Percentiles rank a stretch among this genome's conserved stretches.
These are phyloP conservation scores for Mariannaea elegans DNA, from an alignment of 2,329 filamentous ascomycete genomes.

Conservation along the genomic window DNA sequence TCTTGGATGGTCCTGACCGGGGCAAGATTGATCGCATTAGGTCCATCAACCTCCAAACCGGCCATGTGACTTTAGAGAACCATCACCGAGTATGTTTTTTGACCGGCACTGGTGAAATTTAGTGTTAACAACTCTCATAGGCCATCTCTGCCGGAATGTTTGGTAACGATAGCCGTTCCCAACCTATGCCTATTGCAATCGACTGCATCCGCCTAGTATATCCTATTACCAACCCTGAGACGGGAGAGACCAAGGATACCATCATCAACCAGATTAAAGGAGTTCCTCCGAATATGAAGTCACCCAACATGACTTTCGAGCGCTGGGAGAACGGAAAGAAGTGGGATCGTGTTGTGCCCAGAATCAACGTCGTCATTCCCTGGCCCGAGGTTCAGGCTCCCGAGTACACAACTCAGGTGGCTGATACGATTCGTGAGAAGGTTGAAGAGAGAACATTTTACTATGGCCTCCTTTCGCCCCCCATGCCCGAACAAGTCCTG, in stretches of 20 bases:
- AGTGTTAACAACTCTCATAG: constrained; percentile 28
- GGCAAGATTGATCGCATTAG: constrained; percentile 83
- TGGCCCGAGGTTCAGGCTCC: constrained; percentile 71
- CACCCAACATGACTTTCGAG: constrained; percentile 52
- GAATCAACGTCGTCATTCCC: constrained; percentile 76
- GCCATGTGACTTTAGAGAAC: constrained; percentile 68
- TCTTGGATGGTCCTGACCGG: constrained; percentile 80
- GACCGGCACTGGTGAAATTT: background rate
- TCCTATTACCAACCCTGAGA: constrained; percentile 72
- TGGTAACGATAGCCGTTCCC: constrained; percentile 41
- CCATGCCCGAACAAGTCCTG: constrained; percentile 81
- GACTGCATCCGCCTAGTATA: constrained; percentile 83
- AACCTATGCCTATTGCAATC: constrained; percentile 66
- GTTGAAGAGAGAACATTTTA: constrained; percentile 80
- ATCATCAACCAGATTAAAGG: constrained; percentile 77
- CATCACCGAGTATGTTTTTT: constrained; percentile 68
- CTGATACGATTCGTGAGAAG: constrained; percentile 79
- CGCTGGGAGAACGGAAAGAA: constrained; percentile 53
- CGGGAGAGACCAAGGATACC: constrained; percentile 74
- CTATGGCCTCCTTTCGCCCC: constrained; percentile 79
- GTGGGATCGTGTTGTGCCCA: constrained; percentile 70
- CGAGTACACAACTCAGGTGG: constrained; percentile 61
- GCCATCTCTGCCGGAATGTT: constrained; percentile 44
- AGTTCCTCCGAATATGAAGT: constrained; percentile 57
- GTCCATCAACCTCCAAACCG: constrained; percentile 61